Evolutionary conservation across 345 rosid genomes (phyloP).

Genomic region (Pugionium cornutum): DNA sequence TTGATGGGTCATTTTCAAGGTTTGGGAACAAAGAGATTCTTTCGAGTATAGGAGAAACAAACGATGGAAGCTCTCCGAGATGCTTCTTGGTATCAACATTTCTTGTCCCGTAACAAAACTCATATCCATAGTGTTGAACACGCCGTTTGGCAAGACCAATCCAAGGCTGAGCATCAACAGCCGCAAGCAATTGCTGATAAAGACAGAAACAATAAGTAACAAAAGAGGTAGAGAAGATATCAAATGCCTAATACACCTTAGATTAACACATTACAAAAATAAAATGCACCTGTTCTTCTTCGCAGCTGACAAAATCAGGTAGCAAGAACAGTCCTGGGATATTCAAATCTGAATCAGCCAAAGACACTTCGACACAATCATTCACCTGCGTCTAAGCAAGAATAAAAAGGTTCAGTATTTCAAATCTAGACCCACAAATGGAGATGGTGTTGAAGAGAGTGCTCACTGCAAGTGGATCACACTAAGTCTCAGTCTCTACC

Average conservation of each 20-base stretch:
- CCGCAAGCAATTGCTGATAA: slow-evolving; percentile 71
- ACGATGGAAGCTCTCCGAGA: slow-evolving; percentile 78
- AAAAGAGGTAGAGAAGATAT: slow-evolving; percentile 1
- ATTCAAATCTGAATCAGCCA: slow-evolving; percentile 61
- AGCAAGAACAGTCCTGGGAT: slow-evolving; percentile 76
- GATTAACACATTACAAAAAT: background rate
- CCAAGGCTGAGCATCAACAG: slow-evolving; percentile 80
- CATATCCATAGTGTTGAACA: slow-evolving; percentile 96
- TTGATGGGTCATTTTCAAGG: slow-evolving; percentile 38
- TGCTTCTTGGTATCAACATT: slow-evolving; percentile 67
- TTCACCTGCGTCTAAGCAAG: slow-evolving; percentile 41
- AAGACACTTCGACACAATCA: slow-evolving; percentile 53
- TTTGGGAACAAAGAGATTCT: slow-evolving; percentile 55
- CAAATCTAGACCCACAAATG: background rate
- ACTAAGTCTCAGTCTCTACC: slow-evolving; percentile 22
- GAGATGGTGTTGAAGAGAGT: background rate
- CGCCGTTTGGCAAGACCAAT: slow-evolving; percentile 75
- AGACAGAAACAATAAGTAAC: slow-evolving; percentile 13
- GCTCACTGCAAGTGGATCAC: slow-evolving; percentile 9
- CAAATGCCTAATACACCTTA: slow-evolving; percentile 3
- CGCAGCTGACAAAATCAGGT: slow-evolving; percentile 60
- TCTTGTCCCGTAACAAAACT: slow-evolving; percentile 78
- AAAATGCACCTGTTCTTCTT: slow-evolving; percentile 67
- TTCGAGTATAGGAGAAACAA: slow-evolving; percentile 60
- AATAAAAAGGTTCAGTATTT: background rate